Conservation (phyloP, 306 rosid species). For the Malus domestica region DNA sequence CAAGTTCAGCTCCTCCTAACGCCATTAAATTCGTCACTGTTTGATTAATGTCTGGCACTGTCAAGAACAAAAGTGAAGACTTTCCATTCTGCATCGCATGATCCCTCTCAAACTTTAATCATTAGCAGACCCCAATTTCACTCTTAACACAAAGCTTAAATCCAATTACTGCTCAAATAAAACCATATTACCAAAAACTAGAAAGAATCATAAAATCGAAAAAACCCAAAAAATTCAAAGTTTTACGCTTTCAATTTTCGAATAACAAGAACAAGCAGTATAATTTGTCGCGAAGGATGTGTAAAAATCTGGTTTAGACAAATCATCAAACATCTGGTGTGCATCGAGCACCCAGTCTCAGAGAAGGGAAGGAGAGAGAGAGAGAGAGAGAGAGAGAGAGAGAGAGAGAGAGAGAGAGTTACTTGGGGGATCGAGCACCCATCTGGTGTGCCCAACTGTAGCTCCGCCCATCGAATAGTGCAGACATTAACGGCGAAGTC, state of each 20-base stretch:
- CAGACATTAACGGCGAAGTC: conserved; percentile 70
- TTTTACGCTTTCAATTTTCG: not conserved
- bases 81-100: conserved; percentile 55
- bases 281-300: not conserved
- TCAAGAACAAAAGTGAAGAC: conserved; percentile 63
- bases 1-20: conserved; percentile 70
- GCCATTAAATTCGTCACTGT: conserved; percentile 53
- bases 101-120: conserved; percentile 43
- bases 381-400: not conserved
- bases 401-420: not conserved
- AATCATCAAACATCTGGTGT: conserved; percentile 32
- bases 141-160: not conserved
- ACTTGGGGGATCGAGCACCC: conserved; percentile 32
- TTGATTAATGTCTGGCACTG: conserved; percentile 64
- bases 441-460: conserved; percentile 27
- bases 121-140: conserved; percentile 9
- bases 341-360: not conserved
- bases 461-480: conserved; percentile 84
- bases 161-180: not conserved
- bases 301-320: conserved; percentile 16
- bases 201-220: not conserved
- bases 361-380: not conserved
- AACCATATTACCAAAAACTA: not conserved
- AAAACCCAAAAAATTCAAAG: not conserved
- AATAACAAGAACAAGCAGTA: not conserved